Evolutionary conservation across 768 basidiomycete genomes (phyloP), one percentile per base, ranked within the genome.

Genomic region (Tephrocybe rancida): DNA sequence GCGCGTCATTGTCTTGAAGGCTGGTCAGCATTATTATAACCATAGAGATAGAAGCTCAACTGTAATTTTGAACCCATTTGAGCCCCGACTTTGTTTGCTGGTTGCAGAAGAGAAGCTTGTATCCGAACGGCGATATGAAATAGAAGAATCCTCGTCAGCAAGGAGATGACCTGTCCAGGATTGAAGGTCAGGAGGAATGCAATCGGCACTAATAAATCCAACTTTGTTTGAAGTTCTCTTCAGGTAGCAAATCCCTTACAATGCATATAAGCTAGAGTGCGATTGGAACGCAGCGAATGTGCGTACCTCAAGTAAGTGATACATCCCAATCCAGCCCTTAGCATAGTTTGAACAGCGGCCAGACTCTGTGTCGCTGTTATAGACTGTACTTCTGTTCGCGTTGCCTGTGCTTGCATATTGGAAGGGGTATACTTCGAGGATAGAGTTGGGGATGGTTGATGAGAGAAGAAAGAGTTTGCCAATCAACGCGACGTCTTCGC

Each of bases 171-270:
- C 86, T 85, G 44, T 29, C 6, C 43, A 48, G 54, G 24, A n/a
- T 44, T 44, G 41, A 41, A 44, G 13, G 42, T 48, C 8, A 57
- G 24, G n/a, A 57, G 19, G 6, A 44, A 35, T 11, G 21, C 22
- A 32, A 34, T 43, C 14, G 24, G 35, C 18, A 16, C 13, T 9
- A 37, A 29, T 14, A 10, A 21, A 21, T 54, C 70, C 47, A 56
- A 87, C 89, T 84, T 66, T 84, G 80, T 10, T 79, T 77, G 62
- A 92, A 92, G 64, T 92, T 92, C 49, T 92, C 90, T 37, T 84
- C 83, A 5, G 90, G 90, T 8, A 92, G 76, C 8, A 92, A 67
- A 61, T 89, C 86, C 63, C 90, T 92, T 45, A 9, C 1, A 29
- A 41, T 27, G 34, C 24, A 11, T 3, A 13, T 48, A 6, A 39